These are phyloP conservation scores for Maudiozyma humilis DNA, from an alignment of 1,139 yeast species.

Conservation along the genomic window DNA sequence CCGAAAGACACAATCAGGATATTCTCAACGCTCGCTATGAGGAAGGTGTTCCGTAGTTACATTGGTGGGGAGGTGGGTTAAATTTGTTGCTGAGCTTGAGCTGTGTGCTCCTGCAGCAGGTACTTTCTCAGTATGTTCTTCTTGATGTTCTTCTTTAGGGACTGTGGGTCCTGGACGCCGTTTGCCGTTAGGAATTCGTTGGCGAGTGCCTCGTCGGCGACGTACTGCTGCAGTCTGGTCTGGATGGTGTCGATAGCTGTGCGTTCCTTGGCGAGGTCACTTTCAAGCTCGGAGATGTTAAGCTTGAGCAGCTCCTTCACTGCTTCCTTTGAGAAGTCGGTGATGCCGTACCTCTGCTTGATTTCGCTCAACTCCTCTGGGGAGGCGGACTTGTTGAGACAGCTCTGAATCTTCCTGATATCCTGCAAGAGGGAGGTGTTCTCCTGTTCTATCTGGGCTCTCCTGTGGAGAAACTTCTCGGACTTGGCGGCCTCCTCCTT, in stretches of 20 bases:
- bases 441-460: slow-evolving; percentile 35
- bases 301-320: slow-evolving; percentile 33
- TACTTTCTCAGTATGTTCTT: slow-evolving; percentile 47
- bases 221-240: slow-evolving; percentile 31
- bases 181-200: slow-evolving; percentile 27
- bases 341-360: slow-evolving; percentile 45
- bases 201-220: slow-evolving; percentile 32
- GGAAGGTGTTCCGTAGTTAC: not conserved
- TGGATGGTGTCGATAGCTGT: slow-evolving; percentile 31
- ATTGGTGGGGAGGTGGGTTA: slow-evolving; percentile 8
- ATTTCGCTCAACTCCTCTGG: slow-evolving; percentile 41
- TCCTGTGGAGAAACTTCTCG: slow-evolving; percentile 41
- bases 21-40: too few relatives aligned
- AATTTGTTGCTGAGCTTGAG: slow-evolving; percentile 13
- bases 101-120: slow-evolving; percentile 28
- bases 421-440: slow-evolving; percentile 22
- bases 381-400: slow-evolving; percentile 27
- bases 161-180: slow-evolving; percentile 29
- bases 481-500: slow-evolving; percentile 52
- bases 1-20: too few relatives aligned
- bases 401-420: slow-evolving; percentile 27
- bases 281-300: slow-evolving; percentile 35
- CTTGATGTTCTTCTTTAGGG: slow-evolving; percentile 39
- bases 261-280: slow-evolving; percentile 25
- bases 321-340: slow-evolving; percentile 50